Percentiles rank a stretch among this genome's conserved stretches.
Conservation (phyloP, 495 filamentous ascomycete species). For the Sporormia fimetaria region DNA sequence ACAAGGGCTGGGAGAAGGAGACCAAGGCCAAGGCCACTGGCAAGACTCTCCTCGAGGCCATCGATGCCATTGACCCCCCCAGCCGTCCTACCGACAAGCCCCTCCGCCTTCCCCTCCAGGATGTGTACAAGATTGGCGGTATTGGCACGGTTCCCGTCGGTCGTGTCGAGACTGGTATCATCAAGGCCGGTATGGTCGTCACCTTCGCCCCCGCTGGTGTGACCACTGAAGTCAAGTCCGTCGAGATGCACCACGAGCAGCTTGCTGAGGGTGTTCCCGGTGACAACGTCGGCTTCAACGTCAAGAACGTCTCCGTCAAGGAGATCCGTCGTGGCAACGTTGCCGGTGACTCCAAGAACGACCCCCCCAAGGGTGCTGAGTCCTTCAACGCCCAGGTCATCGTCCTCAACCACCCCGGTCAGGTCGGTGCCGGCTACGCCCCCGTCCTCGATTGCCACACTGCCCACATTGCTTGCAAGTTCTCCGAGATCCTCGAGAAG, state of each 20-base stretch:
- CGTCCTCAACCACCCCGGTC: conserved; percentile 99
- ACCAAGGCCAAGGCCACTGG: conserved; percentile 82
- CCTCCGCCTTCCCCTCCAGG: conserved; percentile 99
- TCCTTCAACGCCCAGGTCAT: conserved; percentile 99
- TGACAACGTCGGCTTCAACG: conserved; percentile 99
- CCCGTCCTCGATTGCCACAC: conserved; percentile 99
- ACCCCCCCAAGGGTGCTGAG: conserved; percentile 77
- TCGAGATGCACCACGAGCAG: conserved; percentile 99
- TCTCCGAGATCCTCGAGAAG: conserved; percentile 96
- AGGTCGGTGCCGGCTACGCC: conserved; percentile 97
- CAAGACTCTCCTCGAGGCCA: conserved; percentile 98
- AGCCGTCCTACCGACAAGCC: conserved; percentile 92
- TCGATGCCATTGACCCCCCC: conserved; percentile 90
- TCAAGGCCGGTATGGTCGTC: conserved; percentile 96
- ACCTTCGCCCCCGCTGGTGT: conserved; percentile 95
- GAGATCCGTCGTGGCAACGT: conserved; percentile 99
- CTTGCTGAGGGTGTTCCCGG: conserved; percentile 89
- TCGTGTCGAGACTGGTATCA: conserved; percentile 98
- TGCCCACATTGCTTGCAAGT: conserved; percentile 99
- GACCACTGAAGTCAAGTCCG: conserved; percentile 99
- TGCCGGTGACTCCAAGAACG: conserved; percentile 98
- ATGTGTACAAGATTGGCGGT: conserved; percentile 99
- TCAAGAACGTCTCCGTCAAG: conserved; percentile 99
- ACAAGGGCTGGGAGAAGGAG: conserved; percentile 99
- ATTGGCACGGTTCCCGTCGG: conserved; percentile 99